Conservation (phyloP, 352 stramenopile species). For the Globisporangium nodosum region DNA sequence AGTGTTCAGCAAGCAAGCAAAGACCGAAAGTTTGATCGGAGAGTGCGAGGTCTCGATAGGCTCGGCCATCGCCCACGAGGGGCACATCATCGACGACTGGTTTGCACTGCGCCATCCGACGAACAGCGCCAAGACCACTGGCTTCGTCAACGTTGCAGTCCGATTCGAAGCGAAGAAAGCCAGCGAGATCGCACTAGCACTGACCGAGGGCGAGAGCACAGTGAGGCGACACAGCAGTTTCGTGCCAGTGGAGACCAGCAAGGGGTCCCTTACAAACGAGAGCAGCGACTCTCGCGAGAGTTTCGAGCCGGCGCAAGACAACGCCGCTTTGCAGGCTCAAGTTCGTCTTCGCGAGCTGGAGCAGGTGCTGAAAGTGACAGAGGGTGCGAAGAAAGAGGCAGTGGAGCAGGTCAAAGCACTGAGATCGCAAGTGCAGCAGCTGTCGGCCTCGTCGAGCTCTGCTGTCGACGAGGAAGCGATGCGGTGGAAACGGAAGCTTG, state of each 20-base stretch:
- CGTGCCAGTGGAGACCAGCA: constrained; percentile 7
- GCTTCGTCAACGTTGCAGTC: constrained; percentile 44
- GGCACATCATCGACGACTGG: constrained; percentile 65
- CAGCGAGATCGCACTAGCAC: constrained; percentile 4
- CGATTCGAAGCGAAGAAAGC: constrained; percentile 56
- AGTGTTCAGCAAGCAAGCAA: constrained; percentile 67
- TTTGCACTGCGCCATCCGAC: constrained; percentile 38
- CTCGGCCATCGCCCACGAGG: constrained; percentile 66
- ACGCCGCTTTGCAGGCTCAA: constrained; percentile 6
- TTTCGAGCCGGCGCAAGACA: constrained; percentile 5
- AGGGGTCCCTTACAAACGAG: background rate
- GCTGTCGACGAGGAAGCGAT: constrained; percentile 24
- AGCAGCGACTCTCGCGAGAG: background rate
- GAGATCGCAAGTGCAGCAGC: constrained; percentile 38
- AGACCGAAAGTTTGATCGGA: constrained; percentile 62
- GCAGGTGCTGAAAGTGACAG: constrained; percentile 18
- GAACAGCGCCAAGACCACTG: constrained; percentile 14
- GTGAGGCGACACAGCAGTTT: background rate
- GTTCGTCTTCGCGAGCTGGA: constrained; percentile 20
- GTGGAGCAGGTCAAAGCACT: constrained; percentile 44
- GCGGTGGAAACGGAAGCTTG: constrained; percentile 51
- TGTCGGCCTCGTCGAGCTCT: constrained; percentile 12
- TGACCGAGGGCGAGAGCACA: background rate
- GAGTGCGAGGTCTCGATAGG: constrained; percentile 71
- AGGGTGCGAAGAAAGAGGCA: constrained; percentile 37